Conservation (phyloP, 208 protist species). For the Trypanosoma cruzi region DNA sequence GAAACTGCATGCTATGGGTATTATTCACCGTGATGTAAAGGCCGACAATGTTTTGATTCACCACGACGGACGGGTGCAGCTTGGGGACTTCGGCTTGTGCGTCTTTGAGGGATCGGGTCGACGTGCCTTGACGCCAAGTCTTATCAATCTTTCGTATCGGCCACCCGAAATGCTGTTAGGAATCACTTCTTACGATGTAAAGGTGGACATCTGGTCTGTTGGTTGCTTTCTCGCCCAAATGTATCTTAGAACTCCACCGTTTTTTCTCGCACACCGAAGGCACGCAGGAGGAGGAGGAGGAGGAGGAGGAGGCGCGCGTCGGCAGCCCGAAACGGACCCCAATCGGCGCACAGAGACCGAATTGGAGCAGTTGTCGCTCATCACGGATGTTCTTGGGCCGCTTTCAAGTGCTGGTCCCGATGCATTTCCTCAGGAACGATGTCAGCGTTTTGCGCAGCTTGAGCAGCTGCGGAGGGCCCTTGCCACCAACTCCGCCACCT, state of each 20-base stretch:
- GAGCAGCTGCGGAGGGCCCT: constrained; percentile 37
- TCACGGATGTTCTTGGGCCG: constrained; percentile 75
- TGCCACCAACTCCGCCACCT: constrained; percentile 22
- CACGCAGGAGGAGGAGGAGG: too few species aligned
- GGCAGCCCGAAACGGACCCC: constrained; percentile 7
- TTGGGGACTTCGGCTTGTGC: constrained; percentile 88
- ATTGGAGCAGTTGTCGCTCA: constrained; percentile 66
- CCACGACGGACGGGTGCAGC: constrained; percentile 57
- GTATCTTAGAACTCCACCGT: constrained; percentile 81
- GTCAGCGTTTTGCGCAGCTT: constrained; percentile 47
- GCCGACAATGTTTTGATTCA: constrained; percentile 86
- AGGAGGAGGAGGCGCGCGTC: constrained; percentile 16
- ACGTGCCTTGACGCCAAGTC: constrained; percentile 84
- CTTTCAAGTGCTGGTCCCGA: constrained; percentile 33
- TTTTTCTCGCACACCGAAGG: constrained; percentile 43
- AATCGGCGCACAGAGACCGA: constrained; percentile 53
- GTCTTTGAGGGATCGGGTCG: constrained; percentile 48
- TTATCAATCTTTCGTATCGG: constrained; percentile 96
- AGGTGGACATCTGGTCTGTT: constrained; percentile 94
- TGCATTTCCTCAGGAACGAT: constrained; percentile 44
- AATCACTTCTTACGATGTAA: constrained; percentile 74
- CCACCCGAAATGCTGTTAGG: constrained; percentile 96
- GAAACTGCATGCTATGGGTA: constrained; percentile 84
- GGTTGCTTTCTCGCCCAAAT: constrained; percentile 97
- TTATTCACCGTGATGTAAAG: constrained; percentile 94